phyloP scores from a whole-genome alignment of 495 filamentous ascomycete species.

The Penicillium lividum region DNA sequence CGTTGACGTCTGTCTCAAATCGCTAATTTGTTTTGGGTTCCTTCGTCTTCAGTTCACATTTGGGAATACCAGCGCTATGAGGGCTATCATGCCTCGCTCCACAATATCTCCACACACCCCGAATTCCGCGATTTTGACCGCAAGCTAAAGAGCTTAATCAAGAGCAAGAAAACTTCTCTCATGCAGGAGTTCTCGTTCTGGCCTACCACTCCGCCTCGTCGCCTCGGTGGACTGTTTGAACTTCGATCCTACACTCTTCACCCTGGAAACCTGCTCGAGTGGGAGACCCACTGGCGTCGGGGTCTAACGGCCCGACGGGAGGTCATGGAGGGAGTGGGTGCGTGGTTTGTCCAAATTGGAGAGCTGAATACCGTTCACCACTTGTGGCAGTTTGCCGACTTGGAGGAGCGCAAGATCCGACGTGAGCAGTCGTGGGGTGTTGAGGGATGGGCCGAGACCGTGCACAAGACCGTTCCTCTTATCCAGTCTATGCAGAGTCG shows the following conservation, averaged over 20 bases:
- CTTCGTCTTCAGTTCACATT: constrained; percentile 71
- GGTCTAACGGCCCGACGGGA: constrained; percentile 86
- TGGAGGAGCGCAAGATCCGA: constrained; percentile 88
- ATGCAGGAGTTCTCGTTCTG: constrained; percentile 99
- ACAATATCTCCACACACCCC: constrained; percentile 76
- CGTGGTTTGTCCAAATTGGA: constrained; percentile 98
- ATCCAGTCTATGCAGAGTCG: constrained; percentile 95
- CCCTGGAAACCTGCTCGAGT: constrained; percentile 93
- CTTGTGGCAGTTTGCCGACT: constrained; percentile 96
- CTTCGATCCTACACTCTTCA: constrained; percentile 95
- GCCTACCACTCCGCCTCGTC: constrained; percentile 89
- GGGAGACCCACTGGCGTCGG: constrained; percentile 97
- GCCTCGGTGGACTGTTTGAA: constrained; percentile 92
- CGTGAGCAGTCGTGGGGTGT: constrained; percentile 95
- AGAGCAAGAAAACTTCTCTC: constrained; percentile 78
- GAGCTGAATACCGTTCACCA: constrained; percentile 98
- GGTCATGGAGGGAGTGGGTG: constrained; percentile 98
- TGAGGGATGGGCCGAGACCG: constrained; percentile 95
- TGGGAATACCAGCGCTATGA: constrained; percentile 99
- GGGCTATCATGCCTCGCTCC: constrained; percentile 89
- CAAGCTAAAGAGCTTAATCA: constrained; percentile 79
- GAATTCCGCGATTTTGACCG: constrained; percentile 79
- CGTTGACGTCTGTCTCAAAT: not conserved
- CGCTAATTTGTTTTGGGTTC: not conserved
- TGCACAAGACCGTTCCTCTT: constrained; percentile 96